Percentiles rank a stretch among this genome's conserved stretches.
These are phyloP conservation scores for Fusarium paranaense DNA, from an alignment of 2,329 filamentous ascomycete genomes.

Conservation along the genomic window DNA sequence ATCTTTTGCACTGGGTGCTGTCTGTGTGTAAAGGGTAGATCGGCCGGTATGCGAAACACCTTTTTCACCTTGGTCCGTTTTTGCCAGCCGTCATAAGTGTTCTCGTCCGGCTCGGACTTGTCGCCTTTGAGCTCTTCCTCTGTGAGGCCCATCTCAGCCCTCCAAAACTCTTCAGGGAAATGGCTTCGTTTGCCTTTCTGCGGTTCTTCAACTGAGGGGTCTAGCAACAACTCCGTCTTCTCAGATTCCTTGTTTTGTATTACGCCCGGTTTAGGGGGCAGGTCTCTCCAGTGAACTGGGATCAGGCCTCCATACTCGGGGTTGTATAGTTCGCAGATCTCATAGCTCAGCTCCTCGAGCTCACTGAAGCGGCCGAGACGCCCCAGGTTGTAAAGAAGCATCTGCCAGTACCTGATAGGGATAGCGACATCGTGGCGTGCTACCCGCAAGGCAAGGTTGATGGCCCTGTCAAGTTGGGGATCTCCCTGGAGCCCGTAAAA, in stretches of 20 bases:
- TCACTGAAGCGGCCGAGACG: slow-evolving; percentile 57
- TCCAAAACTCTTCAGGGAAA: slow-evolving; percentile 41
- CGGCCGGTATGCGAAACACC: slow-evolving; percentile 48
- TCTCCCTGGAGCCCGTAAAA: slow-evolving; percentile 25
- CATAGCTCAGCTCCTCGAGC: slow-evolving; percentile 57
- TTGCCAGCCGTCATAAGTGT: not conserved
- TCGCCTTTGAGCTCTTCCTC: slow-evolving; percentile 1
- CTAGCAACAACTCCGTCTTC: slow-evolving; percentile 8
- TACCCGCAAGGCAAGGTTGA: slow-evolving; percentile 45
- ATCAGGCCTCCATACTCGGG: slow-evolving; percentile 49
- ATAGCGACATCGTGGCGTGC: slow-evolving; percentile 49
- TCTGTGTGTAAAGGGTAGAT: slow-evolving; percentile 55
- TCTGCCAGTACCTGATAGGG: slow-evolving; percentile 55
- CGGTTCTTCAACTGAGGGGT: slow-evolving; percentile 11
- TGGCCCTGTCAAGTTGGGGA: slow-evolving; percentile 46
- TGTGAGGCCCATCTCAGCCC: slow-evolving; percentile 32
- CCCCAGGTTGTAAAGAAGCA: slow-evolving; percentile 58
- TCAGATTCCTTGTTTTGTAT: not conserved
- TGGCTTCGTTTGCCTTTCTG: slow-evolving; percentile 24
- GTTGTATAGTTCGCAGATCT: slow-evolving; percentile 56
- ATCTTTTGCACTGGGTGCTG: slow-evolving; percentile 61
- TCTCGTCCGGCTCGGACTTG: not conserved
- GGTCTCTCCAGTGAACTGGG: slow-evolving; percentile 58
- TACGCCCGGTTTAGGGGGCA: slow-evolving; percentile 44
- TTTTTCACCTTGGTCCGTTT: slow-evolving; percentile 1